Conservation (phyloP, 345 rosid species). For the Rhodamnia rubescens region DNA sequence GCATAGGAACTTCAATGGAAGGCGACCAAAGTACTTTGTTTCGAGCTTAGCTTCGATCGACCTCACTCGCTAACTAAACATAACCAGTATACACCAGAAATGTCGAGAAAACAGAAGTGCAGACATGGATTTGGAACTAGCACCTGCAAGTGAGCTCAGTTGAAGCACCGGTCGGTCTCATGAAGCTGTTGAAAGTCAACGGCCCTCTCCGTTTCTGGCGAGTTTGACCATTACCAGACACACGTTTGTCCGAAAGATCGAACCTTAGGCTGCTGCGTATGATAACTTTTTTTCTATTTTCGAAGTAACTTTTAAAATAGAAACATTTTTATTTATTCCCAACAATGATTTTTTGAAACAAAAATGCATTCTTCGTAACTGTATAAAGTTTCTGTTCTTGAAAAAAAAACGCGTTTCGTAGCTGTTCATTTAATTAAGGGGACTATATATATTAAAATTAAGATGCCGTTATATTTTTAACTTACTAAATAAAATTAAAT, state of each 20-base stretch:
- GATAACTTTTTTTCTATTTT: too few relatives aligned
- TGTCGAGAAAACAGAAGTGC: neutral
- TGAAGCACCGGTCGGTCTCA: neutral
- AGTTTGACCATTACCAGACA: neutral
- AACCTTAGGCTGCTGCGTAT: too few relatives aligned
- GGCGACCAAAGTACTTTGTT: neutral
- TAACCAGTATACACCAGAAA: rapidly evolving
- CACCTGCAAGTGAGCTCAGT: neutral
- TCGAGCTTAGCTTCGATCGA: neutral
- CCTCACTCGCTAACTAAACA: neutral
- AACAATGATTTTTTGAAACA: too few relatives aligned
- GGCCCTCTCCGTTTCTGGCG: neutral
- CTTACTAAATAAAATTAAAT: too few relatives aligned
- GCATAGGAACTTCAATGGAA: neutral
- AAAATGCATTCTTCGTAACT: too few relatives aligned
- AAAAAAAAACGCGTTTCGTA: too few relatives aligned
- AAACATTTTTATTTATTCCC: too few relatives aligned
- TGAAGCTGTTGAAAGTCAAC: neutral
- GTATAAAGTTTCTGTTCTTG: too few relatives aligned
- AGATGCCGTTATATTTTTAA: too few relatives aligned
- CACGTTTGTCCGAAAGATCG: neutral
- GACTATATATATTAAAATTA: too few relatives aligned
- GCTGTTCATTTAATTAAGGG: too few relatives aligned
- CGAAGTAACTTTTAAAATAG: too few relatives aligned
- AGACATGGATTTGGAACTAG: neutral